Conservation (phyloP, 2,329 filamentous ascomycete species). For the Dendryphion nanum region DNA sequence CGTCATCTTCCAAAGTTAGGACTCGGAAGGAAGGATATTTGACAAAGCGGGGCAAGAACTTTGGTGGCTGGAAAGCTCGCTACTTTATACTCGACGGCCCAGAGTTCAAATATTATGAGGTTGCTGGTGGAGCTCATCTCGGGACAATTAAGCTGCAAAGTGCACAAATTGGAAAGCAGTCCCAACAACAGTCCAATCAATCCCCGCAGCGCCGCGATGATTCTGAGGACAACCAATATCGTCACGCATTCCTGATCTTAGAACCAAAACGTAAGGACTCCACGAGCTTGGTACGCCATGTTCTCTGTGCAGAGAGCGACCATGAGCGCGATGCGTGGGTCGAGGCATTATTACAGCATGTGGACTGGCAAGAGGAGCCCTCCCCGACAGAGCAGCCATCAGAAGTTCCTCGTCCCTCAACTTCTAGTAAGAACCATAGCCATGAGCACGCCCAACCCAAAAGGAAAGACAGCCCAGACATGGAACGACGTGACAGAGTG, state of each 20-base stretch:
- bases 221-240: conserved; percentile 88
- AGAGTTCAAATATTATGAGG: conserved; percentile 85
- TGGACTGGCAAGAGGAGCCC: conserved; percentile 63
- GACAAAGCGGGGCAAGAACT: conserved; percentile 97
- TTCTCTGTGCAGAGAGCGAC: conserved; percentile 94
- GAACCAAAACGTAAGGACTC: conserved; percentile 98
- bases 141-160: conserved; percentile 89
- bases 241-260: conserved; percentile 90
- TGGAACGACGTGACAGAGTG: conserved; percentile 32
- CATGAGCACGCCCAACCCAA: conserved; percentile 27
- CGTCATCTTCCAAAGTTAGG: conserved; percentile 51
- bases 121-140: conserved; percentile 82
- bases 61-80: conserved; percentile 94
- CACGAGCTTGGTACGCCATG: conserved; percentile 81
- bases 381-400: conserved; percentile 46
- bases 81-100: conserved; percentile 70
- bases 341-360: conserved; percentile 82
- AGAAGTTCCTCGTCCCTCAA: conserved; percentile 12
- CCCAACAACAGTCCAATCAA: conserved; percentile 58
- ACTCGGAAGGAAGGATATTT: conserved; percentile 84
- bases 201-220: conserved; percentile 66
- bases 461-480: conserved; percentile 40
- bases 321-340: conserved; percentile 92
- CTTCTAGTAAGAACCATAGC: conserved; percentile 42
- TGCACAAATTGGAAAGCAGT: conserved; percentile 93